Evolutionary conservation across 345 rosid genomes (phyloP), one percentile per base, ranked within the genome.

Genomic region (Tarenaya hassleriana): DNA sequence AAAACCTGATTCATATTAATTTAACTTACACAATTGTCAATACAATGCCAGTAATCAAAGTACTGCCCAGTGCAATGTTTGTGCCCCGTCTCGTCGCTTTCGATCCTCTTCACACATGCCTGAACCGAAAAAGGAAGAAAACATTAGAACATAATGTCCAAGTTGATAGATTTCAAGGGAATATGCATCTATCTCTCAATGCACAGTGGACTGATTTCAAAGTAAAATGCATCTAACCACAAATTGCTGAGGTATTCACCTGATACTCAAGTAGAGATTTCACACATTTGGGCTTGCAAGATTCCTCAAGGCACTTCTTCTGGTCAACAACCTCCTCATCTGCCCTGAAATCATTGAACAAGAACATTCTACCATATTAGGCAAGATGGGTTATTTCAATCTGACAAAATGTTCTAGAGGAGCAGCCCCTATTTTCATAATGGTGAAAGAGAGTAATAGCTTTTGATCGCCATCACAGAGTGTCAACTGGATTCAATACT

Each of bases 1-100:
- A n/a, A 38, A n/a, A n/a, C n/a, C n/a, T n/a, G n/a, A n/a, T 1
- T 5, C 10, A 12, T 17, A 8, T 11, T 12, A 35, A 21, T 43
- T 7, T 17, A 72, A n/a, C 95, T 86, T 68, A 86, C 92, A 18
- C 92, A 86, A 77, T 86, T 79, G 77, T 86, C 92, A 43, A 86
- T 50, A 46, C 95, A 86, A 10, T 59, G 75, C 88, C 88, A 86
- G 55, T 78, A 83, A 63, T 86, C 95, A 10, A 86, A 86, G 64
- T 83, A 86, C 62, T 83, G 95, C 20, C 92, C 95, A 3, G 92
- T 86, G 78, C 98, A 91, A 54, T 91, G 98, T 70, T 84, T 91
- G 69, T 82, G 78, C 42, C 96, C 96, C 8, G 67, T 75, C 11
- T 91, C 96, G 24, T 87, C 96, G 7, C 69, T 84, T 65, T 75